Conservation (phyloP, 2,329 filamentous ascomycete species). For the Pseudocercospora vitis region DNA sequence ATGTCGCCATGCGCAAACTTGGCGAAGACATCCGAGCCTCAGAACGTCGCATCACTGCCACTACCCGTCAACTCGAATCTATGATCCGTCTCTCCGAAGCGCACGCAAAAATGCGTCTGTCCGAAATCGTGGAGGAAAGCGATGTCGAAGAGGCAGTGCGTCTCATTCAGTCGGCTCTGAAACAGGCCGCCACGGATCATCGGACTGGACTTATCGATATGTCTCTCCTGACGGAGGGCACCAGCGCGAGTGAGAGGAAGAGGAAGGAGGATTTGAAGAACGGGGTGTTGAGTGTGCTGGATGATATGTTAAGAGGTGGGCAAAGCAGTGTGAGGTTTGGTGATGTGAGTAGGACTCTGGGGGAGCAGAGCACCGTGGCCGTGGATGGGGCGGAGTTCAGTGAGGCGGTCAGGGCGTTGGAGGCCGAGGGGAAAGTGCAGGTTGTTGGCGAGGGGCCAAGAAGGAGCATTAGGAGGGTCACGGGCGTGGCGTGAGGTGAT, state of each 20-base stretch:
- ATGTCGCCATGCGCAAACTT: constrained; percentile 92
- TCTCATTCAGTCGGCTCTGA: constrained; percentile 88
- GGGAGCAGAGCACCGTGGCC: constrained; percentile 66
- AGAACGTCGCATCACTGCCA: constrained; percentile 96
- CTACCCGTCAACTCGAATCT: constrained; percentile 91
- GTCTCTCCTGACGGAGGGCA: constrained; percentile 92
- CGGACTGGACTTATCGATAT: constrained; percentile 93
- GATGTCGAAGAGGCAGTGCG: constrained; percentile 91
- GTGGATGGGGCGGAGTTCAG: constrained; percentile 79
- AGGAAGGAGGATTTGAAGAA: constrained; percentile 81
- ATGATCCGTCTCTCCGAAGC: constrained; percentile 98
- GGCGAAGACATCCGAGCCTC: constrained; percentile 70
- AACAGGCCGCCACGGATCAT: constrained; percentile 93
- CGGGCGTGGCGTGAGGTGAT: constrained; percentile 45
- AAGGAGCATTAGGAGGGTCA: constrained; percentile 76
- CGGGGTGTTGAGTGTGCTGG: constrained; percentile 70
- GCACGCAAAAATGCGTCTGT: constrained; percentile 95
- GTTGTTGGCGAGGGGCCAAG: constrained; percentile 81
- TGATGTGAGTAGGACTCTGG: constrained; percentile 73
- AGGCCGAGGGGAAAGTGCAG: constrained; percentile 80
- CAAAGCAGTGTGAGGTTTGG: constrained; percentile 70
- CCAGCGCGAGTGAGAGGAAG: constrained; percentile 79
- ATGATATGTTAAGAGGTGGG: constrained; percentile 68
- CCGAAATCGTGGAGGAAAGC: constrained; percentile 68
- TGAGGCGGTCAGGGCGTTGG: constrained; percentile 75